Evolutionary conservation across 192 early-diverging fungal species (phyloP).

Genomic region (Entomortierella lignicola): DNA sequence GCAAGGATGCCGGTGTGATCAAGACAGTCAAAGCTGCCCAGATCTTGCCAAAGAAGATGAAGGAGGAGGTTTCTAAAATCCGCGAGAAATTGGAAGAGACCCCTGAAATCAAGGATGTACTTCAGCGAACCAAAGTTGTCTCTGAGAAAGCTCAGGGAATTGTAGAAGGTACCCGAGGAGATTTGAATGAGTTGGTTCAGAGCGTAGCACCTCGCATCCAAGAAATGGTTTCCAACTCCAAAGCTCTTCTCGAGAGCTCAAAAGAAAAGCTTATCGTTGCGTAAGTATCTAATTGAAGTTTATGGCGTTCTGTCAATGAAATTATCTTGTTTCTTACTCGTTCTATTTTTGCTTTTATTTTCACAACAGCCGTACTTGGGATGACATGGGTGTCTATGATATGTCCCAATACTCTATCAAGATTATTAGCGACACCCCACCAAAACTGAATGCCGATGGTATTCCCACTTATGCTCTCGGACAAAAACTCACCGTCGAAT

Average conservation of each 20-base stretch:
- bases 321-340: not conserved
- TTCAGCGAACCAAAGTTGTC: conserved; percentile 64
- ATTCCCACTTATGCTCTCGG: conserved; percentile 74
- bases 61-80: conserved; percentile 61
- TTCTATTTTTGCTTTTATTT: not conserved
- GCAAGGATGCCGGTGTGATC: conserved; percentile 84
- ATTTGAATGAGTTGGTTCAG: conserved; percentile 63
- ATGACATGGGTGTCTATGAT: conserved; percentile 58
- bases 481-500: conserved; percentile 77
- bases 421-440: conserved; percentile 14
- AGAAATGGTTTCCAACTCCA: conserved; percentile 60
- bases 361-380: conserved; percentile 37
- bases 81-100: conserved; percentile 62
- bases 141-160: conserved; percentile 71
- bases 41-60: conserved; percentile 69
- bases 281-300: conserved; percentile 52
- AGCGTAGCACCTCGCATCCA: conserved; percentile 63
- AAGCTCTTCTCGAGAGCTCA: conserved; percentile 55
- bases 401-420: conserved; percentile 56
- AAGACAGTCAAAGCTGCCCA: conserved; percentile 74
- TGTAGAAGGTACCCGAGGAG: conserved; percentile 67
- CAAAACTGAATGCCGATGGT: conserved; percentile 19
- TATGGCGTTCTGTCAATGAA: too few species aligned
- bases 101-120: conserved; percentile 63
- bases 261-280: conserved; percentile 48